Base-by-base conservation (phyloP, 345 rosid genomes). In the Aquilaria malaccensis region DNA sequence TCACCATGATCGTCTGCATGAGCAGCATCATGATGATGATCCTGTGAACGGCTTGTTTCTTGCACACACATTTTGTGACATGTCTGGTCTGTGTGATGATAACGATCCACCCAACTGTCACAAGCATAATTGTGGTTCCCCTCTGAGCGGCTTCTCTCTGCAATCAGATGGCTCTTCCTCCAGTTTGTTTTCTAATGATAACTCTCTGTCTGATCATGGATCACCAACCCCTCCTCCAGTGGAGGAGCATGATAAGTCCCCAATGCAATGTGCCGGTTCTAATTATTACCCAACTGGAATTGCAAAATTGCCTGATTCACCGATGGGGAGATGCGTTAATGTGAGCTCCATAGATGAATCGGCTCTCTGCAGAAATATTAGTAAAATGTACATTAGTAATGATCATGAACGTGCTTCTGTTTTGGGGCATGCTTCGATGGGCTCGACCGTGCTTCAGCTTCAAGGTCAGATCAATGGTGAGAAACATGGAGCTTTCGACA, bases 141-240 rank as follows among this genome's bases (percentile, higher is more conserved):
- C 74, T 60, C 61, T 70, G 10, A 77, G 72, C 61, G 75, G 71
- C 45, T 64, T 80, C 69, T 80, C 64, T 72, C 50, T 69, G 3
- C 66, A 65, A 37, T 75, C 77, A 2, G 77, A 67, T 70, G 59
- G 70, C 55, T 75, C 77, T 0, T 56, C 71, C 3, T 67, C 80
- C 1, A 72, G 80, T 63, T 66, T 72, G 71, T 70, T 75, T 59
- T 79, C 78, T 14, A 55, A 60, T 56, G 83, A 79, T 10, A 69
- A 63, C 13, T 72, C 71, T 67, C 69, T 74, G 4, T 65, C 81
- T 10, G 81, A 76, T 2, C 68, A 74, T 58, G 71, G 63, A 59
- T 73, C 83, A 59, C 79, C 69, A n/a, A 52, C 69, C 7, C 64
- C 70, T 58, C 70, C 83, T 52, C 71, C 77, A 53, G 60, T 70